Percentiles rank a stretch among this genome's conserved stretches.
phyloP scores from a whole-genome alignment of 305 asterid genomes.

The Ilex paraguariensis region DNA sequence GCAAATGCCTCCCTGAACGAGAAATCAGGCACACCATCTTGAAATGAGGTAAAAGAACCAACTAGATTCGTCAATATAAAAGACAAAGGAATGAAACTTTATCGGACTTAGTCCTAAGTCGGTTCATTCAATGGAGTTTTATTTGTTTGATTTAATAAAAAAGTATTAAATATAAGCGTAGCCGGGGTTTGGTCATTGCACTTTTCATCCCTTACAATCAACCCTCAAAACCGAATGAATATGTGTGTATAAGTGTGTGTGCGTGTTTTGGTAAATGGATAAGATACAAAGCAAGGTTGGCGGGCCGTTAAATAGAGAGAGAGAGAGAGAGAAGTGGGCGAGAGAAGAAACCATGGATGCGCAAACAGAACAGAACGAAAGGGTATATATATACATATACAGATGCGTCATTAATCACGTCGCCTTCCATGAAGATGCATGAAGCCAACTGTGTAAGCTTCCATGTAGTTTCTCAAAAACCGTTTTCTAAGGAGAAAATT shows the following conservation, averaged over 20 bases:
- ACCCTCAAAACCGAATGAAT: not conserved
- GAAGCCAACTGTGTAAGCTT: not conserved
- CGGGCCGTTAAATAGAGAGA: not conserved
- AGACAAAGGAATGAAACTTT: not conserved
- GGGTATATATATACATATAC: not conserved
- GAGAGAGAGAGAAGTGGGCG: not conserved
- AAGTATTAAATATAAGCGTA: no score
- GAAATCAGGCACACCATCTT: not conserved
- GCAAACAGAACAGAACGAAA: not conserved
- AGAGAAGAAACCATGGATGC: not conserved
- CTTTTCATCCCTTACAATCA: no score
- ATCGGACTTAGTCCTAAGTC: no score
- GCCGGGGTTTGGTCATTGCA: no score
- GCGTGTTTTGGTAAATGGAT: not conserved
- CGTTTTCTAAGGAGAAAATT: no score
- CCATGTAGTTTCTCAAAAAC: not conserved
- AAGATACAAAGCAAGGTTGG: not conserved
- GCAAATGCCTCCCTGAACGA: conserved; percentile 1
- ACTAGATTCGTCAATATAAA: not conserved
- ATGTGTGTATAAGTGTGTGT: not conserved
- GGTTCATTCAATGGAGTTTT: no score
- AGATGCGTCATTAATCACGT: not conserved
- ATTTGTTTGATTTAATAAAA: no score
- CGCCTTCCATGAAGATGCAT: not conserved
- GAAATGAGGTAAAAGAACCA: not conserved